Evolutionary conservation across 75 land plant genomes (phyloP), one percentile per base, ranked within the genome.

Genomic region (Cryptomeria japonica): DNA sequence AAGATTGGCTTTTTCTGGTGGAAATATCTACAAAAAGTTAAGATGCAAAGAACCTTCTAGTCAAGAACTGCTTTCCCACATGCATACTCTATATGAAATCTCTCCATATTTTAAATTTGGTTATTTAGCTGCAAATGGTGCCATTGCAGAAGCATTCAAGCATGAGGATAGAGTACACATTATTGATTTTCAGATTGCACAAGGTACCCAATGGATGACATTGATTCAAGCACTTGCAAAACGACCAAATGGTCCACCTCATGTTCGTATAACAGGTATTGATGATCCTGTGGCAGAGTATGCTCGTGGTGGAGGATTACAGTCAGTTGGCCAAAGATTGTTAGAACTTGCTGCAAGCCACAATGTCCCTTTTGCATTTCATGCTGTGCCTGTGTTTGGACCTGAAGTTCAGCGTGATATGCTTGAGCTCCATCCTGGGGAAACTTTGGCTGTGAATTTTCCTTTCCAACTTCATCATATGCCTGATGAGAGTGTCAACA

Each of bases 21-120:
- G 88, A 64, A 87, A 89, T 5, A 94, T 97, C 15, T 97, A 89
- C 89, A 95, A 94, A 86, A 85, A 91, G 22, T 72, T 97, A 61
- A 95, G 61, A 87, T 92, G 94, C 94, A 92, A 94, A 85, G 95
- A 95, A 53, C 96, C 97, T 19, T 68, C 93, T 5, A 86, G 94
- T 64, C 72, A 88, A 34, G 95, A 96, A 19, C 91, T 96, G 8
- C 91, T 96, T 41, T 95, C 98, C 12, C 92, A 93, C 78, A 95
- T 94, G 98, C 94, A 95, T 68, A 91, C 89, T 31, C 92, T 97
- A 3, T 95, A 93, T 51, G 97, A 97, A 75, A 89, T 94, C 25
- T 96, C 96, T 87, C 99, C 99, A 0, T 97, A 95, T 87, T 92
- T 95, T 91, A 97, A 97, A 87, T 96, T 96, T 79, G 99, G 95